Evolutionary conservation across 2,329 filamentous ascomycete species (phyloP), one percentile per base, ranked within the genome.

Genomic region (Hypoxylon sp.): DNA sequence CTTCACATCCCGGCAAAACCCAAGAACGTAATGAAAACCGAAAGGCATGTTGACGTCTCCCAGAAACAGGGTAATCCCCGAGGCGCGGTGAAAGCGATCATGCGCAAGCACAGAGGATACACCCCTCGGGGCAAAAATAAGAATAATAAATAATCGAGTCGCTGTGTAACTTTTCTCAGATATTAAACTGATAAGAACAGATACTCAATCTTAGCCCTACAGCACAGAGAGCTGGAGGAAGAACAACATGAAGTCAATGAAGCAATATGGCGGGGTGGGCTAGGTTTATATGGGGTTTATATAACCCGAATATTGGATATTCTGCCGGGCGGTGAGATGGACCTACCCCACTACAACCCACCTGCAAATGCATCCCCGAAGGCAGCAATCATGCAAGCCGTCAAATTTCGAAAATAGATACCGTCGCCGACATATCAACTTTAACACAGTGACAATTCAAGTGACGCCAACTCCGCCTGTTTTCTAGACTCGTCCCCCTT

Each of bases 101-200:
- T 88, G 82, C 79, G 87, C 87, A 88, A 90, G 88, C 87, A 82
- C 86, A 89, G 87, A 83, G 87, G 83, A 69, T 59, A 74, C 77
- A 45, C 74, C 61, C 77, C 77, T 7, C 82, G 64, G 62, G 75
- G 69, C 83, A 90, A 90, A 90, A 89, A 90, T 87, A 82, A 82
- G 86, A 83, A 83, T 88, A 90, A 90, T 87, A 86, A 85, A 53
- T 63, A 58, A 63, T 50, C n/a, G 50, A 60, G 53, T 17, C 64
- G 57, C 46, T 9, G 28, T 68, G 56, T 61, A 56, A 46, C 60
- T 46, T 30, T 71, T 85, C 38, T 86, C 85, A 88, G 86, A 84
- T 84, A 87, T 88, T 87, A 89, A 88, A 87, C 87, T 89, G 85
- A 88, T 87, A 88, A 89, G 87, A 89, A 89, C 85, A 88, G 85